Percentiles rank a stretch among this genome's conserved stretches.
Conservation (phyloP, 129 eudicot genomes). For the Flaveria trinervia region DNA sequence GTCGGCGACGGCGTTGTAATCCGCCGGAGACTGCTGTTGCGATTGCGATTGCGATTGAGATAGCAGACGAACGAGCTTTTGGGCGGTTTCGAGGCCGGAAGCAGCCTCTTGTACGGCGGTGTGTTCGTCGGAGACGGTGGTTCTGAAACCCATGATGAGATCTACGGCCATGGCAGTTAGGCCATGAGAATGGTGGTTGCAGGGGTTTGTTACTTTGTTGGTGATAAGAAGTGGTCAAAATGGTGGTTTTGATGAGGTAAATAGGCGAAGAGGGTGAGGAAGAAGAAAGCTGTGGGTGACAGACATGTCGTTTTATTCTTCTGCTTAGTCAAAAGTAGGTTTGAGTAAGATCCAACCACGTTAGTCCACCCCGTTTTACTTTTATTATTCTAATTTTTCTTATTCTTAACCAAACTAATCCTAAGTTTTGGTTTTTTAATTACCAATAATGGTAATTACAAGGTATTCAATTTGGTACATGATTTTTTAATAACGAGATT, state of each 20-base stretch:
- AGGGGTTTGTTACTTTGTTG: neutral
- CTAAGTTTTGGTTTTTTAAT: too few species aligned
- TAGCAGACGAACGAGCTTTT: constrained; percentile 56
- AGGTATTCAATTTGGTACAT: too few species aligned
- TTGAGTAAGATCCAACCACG: constrained; percentile 58
- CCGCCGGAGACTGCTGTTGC: constrained; percentile 29
- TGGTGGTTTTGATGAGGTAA: constrained; percentile 34
- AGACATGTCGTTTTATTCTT: constrained; percentile 50
- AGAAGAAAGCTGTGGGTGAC: constrained; percentile 44
- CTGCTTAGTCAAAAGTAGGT: constrained; percentile 72
- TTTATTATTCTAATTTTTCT: neutral
- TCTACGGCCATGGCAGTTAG: constrained; percentile 62
- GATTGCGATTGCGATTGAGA: constrained; percentile 46
- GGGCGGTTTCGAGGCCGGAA: constrained; percentile 78
- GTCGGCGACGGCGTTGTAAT: constrained; percentile 62
- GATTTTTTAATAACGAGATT: too few species aligned
- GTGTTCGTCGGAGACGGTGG: constrained; percentile 40
- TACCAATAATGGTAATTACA: too few species aligned
- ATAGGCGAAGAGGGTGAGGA: constrained; percentile 17
- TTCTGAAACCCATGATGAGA: constrained; percentile 54
- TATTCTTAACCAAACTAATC: neutral
- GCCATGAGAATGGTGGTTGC: constrained; percentile 9
- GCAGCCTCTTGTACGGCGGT: constrained; percentile 73
- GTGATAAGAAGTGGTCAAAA: constrained; percentile 34
- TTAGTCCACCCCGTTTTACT: constrained; percentile 22